Evolutionary conservation across 2,329 filamentous ascomycete genomes (phyloP).

Genomic region (Nectriaceae sp.): DNA sequence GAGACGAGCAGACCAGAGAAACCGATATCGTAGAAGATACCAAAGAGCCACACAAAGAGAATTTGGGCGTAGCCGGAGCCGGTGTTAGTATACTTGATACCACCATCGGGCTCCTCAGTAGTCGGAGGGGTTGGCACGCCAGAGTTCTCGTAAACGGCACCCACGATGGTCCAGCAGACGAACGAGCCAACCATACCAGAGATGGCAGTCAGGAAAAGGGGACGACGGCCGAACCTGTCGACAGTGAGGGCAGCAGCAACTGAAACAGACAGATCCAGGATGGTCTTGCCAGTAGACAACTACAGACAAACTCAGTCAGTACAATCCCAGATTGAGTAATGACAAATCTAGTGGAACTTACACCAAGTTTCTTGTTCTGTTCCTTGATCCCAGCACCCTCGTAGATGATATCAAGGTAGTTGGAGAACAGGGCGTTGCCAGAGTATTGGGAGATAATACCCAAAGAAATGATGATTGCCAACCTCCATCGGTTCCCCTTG

Average conservation of each 20-base stretch:
- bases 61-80: slow-evolving; percentile 56
- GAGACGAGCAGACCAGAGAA: slow-evolving; percentile 60
- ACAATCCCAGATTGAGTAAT: neutral
- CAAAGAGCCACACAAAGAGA: slow-evolving; percentile 61
- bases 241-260: slow-evolving; percentile 53
- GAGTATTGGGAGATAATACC: slow-evolving; percentile 70
- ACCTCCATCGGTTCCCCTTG: slow-evolving; percentile 63
- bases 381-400: slow-evolving; percentile 60
- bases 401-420: slow-evolving; percentile 67
- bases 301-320: slow-evolving; percentile 12
- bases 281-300: slow-evolving; percentile 57
- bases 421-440: slow-evolving; percentile 67
- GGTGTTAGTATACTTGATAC: slow-evolving; percentile 38
- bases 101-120: slow-evolving; percentile 19
- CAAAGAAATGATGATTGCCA: slow-evolving; percentile 62
- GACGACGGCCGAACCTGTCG: slow-evolving; percentile 53
- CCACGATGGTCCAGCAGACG: slow-evolving; percentile 52
- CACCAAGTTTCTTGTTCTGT: slow-evolving; percentile 57
- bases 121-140: slow-evolving; percentile 16
- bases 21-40: slow-evolving; percentile 60
- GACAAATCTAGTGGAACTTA: slow-evolving; percentile 27
- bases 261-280: slow-evolving; percentile 59
- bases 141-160: slow-evolving; percentile 53
- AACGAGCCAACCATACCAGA: slow-evolving; percentile 51
- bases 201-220: slow-evolving; percentile 53